A percentile compares a stretch with the other conserved stretches of the same genome.
These are phyloP conservation scores for Coprinellus aureogranulatus DNA, from an alignment of 768 basidiomycete genomes.

Conservation along the genomic window DNA sequence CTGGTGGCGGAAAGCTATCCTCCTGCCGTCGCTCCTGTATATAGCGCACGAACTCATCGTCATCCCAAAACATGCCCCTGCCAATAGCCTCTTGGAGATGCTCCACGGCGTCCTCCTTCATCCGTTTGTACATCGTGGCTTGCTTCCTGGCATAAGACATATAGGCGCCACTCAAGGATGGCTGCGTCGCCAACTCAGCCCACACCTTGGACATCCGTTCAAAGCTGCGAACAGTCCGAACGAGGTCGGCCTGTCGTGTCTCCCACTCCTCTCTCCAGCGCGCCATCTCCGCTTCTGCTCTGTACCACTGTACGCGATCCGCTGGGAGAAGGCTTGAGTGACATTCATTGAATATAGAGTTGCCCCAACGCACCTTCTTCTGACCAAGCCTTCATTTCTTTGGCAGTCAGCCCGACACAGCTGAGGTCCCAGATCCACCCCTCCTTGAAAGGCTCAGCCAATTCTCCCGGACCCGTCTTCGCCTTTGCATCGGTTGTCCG, in stretches of 20 bases:
- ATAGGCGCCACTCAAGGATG: background rate
- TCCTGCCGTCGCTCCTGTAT: no score
- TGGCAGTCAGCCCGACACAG: background rate
- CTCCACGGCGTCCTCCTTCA: background rate
- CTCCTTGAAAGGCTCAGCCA: no score
- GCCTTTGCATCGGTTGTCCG: no score
- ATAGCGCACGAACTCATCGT: no score
- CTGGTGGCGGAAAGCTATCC: no score
- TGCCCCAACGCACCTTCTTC: background rate
- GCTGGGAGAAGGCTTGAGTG: no score
- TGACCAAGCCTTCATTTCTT: background rate
- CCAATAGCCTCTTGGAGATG: no score
- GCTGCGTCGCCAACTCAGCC: background rate
- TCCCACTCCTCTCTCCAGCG: constrained; percentile 5
- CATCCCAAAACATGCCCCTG: no score
- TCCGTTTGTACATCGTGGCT: background rate
- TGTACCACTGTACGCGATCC: background rate
- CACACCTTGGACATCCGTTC: background rate
- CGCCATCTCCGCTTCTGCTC: constrained; percentile 2
- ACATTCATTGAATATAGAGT: no score
- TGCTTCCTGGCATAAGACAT: background rate
- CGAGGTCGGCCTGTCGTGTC: background rate
- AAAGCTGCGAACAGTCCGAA: background rate
- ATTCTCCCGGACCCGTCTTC: no score
- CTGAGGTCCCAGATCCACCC: constrained; percentile 1